A percentile compares a stretch with the other conserved stretches of the same genome.
Evolutionary conservation across 73 alveolate species (phyloP).

Genomic region (Blepharisma japonicum): DNA sequence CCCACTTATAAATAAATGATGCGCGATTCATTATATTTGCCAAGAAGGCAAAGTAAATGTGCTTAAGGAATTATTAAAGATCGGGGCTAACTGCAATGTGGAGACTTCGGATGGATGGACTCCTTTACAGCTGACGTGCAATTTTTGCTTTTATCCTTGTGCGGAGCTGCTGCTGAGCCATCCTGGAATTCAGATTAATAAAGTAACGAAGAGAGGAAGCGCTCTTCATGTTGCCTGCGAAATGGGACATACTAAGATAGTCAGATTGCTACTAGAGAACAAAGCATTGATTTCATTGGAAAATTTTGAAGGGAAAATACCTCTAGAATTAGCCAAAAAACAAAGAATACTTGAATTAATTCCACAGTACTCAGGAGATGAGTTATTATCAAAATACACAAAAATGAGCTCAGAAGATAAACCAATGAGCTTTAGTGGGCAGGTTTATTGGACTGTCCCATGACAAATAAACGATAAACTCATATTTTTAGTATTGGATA

Average conservation of each 20-base stretch:
- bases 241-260: neutral
- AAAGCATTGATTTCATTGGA: neutral
- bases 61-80: neutral
- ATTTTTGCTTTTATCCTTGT: too few species aligned
- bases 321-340: neutral
- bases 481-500: neutral
- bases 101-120: conserved; percentile 11
- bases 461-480: neutral
- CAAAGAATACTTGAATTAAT: neutral
- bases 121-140: neutral
- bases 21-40: conserved; percentile 2
- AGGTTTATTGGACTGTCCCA: conserved; percentile 9
- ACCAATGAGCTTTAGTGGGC: neutral
- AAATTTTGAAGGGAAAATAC: neutral
- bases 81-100: neutral
- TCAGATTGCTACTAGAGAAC: neutral
- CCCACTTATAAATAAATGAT: neutral
- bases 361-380: conserved; percentile 1
- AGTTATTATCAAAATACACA: neutral
- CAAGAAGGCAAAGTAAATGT: neutral
- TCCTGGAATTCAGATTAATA: neutral
- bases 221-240: conserved; percentile 14
- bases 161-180: neutral
- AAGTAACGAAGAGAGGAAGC: neutral
- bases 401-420: neutral